Evolutionary conservation across 495 filamentous ascomycete species (phyloP).

Genomic region (Talaromyces trachyspermus): DNA sequence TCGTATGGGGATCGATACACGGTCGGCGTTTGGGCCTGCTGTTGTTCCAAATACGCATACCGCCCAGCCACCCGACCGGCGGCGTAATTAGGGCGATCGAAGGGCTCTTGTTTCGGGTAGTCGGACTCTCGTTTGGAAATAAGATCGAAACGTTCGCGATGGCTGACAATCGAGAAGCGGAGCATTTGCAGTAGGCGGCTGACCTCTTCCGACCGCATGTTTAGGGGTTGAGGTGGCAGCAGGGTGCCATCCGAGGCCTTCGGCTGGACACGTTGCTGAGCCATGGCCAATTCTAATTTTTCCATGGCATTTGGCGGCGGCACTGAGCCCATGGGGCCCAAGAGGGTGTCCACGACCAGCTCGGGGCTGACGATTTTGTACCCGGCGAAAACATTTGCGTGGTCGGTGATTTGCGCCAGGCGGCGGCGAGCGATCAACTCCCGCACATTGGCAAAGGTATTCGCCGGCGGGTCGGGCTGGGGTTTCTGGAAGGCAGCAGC

Average conservation of each 20-base stretch:
- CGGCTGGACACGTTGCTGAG: conserved; percentile 41
- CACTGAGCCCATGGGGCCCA: conserved; percentile 42
- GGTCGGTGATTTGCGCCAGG: conserved; percentile 43
- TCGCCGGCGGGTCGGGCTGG: conserved; percentile 31
- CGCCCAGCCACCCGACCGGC: conserved; percentile 32
- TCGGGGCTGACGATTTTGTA: conserved; percentile 42
- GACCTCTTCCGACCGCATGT: conserved; percentile 43
- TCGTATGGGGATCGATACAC: conserved; percentile 45
- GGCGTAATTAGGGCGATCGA: conserved; percentile 24
- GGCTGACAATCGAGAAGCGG: conserved; percentile 39
- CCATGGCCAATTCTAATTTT: conserved; percentile 42
- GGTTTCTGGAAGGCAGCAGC: conserved; percentile 27
- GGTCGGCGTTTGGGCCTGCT: conserved; percentile 33
- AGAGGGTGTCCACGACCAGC: conserved; percentile 39
- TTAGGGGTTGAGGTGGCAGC: conserved; percentile 36
- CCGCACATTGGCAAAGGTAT: conserved; percentile 43
- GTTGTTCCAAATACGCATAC: conserved; percentile 39
- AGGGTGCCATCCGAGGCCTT: conserved; percentile 36
- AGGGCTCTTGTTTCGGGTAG: conserved; percentile 27
- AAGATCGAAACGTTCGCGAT: conserved; percentile 40
- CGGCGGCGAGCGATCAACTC: conserved; percentile 43
- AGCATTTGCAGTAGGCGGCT: conserved; percentile 40
- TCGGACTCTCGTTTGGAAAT: conserved; percentile 40
- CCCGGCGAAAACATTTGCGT: conserved; percentile 43
- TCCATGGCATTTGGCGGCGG: conserved; percentile 38